Evolutionary conservation across 148 eudicot species (phyloP), one percentile per base, ranked within the genome.

Genomic region (Persicaria tinctoria): DNA sequence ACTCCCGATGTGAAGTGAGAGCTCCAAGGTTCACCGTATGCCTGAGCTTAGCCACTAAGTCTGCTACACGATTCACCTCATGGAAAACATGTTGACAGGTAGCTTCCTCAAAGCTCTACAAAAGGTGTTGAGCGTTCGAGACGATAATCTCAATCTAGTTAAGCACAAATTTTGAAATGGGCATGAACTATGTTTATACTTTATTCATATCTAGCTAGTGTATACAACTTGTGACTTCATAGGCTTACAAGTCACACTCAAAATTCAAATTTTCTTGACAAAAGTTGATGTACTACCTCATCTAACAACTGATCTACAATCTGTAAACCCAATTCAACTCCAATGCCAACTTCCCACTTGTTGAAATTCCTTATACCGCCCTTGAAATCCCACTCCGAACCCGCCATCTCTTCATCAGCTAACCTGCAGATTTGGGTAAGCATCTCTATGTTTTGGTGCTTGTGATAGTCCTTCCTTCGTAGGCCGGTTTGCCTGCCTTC

Each of bases 201-300:
- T 20, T 38, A 38, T 38, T 66, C 44, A 44, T 38, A 46, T 66
- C 48, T 66, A 66, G 44, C 70, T 44, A 66, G 46, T 66, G 7
- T 66, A 44, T 41, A 66, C 70, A 66, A 14, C 46, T 32, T 12
- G 17, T 66, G 70, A 66, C 9, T 66, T 44, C 0, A 60, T 9
- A 66, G 70, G 14, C 63, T 38, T 66, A 66, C 70, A 66, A 66
- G 18, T 62, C 68, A 62, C n/a, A 3, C 32, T 44, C 46, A 62
- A 62, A 62, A 13, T 23, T 60, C 41, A 60, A 20, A 60, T 60
- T 8, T 59, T 8, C 32, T 59, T 57, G 32, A 70, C 20, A 70
- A 46, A 46, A 86, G 86, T 66, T 83, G 85, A 83, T 83, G 81
- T 27, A 86, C 77, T n/a, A 89, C 59, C 76, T 90, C 96, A 70